Conservation (phyloP, 1,139 yeast genomes). For the Yamadazyma oceani region DNA sequence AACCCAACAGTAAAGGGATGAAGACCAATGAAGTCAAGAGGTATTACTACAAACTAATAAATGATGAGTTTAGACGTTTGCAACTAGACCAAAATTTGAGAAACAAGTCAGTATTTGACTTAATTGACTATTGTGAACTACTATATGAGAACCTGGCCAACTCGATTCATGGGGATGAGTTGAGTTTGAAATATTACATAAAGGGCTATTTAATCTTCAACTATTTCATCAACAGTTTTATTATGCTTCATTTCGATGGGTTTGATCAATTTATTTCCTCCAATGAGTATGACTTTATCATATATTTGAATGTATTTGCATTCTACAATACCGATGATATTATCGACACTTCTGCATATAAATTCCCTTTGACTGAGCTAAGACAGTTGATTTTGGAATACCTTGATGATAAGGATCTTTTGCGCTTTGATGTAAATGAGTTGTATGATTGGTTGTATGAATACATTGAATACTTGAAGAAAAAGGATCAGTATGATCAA, state of each 20-base stretch:
- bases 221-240: slow-evolving; percentile 44
- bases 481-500: slow-evolving; percentile 25
- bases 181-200: slow-evolving; percentile 29
- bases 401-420: slow-evolving; percentile 29
- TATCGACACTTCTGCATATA: slow-evolving; percentile 22
- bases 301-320: slow-evolving; percentile 44
- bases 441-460: slow-evolving; percentile 42
- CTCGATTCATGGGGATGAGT: slow-evolving; percentile 19
- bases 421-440: slow-evolving; percentile 38
- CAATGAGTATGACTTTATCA: slow-evolving; percentile 42
- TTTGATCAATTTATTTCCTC: slow-evolving; percentile 42
- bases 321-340: slow-evolving; percentile 38
- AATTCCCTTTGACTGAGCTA: slow-evolving; percentile 25
- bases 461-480: slow-evolving; percentile 41
- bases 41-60: slow-evolving; percentile 30
- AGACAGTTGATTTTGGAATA: slow-evolving; percentile 32
- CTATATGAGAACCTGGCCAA: slow-evolving; percentile 33
- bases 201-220: slow-evolving; percentile 44
- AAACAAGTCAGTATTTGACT: slow-evolving; percentile 41
- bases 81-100: slow-evolving; percentile 34
- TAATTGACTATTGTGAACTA: slow-evolving; percentile 42
- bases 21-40: slow-evolving; percentile 15
- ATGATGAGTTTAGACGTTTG: slow-evolving; percentile 37
- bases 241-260: slow-evolving; percentile 46
- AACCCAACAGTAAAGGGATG: not conserved